Evolutionary conservation across 2,329 filamentous ascomycete genomes (phyloP), one percentile per base, ranked within the genome.

Genomic region (Fusarium proliferatum): DNA sequence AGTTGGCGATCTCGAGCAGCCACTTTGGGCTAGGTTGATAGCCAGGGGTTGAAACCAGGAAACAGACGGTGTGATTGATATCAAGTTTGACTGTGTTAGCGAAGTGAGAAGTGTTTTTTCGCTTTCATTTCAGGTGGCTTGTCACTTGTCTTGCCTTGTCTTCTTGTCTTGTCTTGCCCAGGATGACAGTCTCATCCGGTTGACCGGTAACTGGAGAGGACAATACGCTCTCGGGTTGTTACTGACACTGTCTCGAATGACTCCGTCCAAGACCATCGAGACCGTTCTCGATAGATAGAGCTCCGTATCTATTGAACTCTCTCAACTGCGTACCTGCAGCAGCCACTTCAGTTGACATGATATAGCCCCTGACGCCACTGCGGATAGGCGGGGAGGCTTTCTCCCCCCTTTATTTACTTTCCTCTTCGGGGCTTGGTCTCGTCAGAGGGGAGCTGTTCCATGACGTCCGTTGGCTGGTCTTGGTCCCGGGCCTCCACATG

Each of bases 351-450:
- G 64, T 69, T 52, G n/a, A 66, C 43, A 30, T 45, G 34, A 42
- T 33, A 42, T 30, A 59, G 51, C 71, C 72, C 72, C 72, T 72
- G 72, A 69, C 72, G 72, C 72, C 72, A 72, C 61, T 72, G 60
- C 57, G 72, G 66, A 67, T 64, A 69, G 63, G 63, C 59, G 71
- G 71, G 63, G 68, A 66, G 51, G 23, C 28, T 58, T 64, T 63
- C 53, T 46, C 55, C 64, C 67, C 67, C 72, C 72, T 74, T 74
- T 73, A 72, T 73, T 72, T 73, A 69, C 71, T 74, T 74, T 72
- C 72, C 72, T 62, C 42, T 61, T 61, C 42, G 65, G 70, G 55
- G 60, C 60, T 39, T 67, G 55, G 60, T 39, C 57, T 59, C 49
- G 58, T 71, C 42, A 34, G 41, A 63, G 61, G 30, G 60, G 53